Evolutionary conservation across 495 filamentous ascomycete genomes (phyloP).

Genomic region (Penicillium paxilli): DNA sequence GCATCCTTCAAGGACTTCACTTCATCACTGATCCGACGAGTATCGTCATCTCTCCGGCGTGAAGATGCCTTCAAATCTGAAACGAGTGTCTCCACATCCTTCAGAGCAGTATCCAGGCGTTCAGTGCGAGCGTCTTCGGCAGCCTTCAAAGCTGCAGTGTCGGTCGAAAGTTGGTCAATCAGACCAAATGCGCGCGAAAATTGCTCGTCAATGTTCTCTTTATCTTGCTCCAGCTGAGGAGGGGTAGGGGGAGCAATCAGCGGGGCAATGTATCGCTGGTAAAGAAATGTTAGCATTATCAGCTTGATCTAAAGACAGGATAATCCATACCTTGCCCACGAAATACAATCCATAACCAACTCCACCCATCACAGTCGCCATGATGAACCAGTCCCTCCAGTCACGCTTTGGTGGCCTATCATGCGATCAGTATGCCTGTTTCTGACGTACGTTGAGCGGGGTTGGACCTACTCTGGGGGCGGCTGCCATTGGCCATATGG

Average conservation of each 20-base stretch:
- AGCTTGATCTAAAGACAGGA: background rate
- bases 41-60: conserved; percentile 79
- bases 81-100: conserved; percentile 82
- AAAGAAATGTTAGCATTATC: conserved; percentile 10
- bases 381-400: conserved; percentile 98
- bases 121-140: conserved; percentile 83
- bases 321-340: conserved; percentile 67
- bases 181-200: conserved; percentile 89
- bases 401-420: conserved; percentile 69
- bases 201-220: conserved; percentile 83
- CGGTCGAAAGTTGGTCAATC: conserved; percentile 86
- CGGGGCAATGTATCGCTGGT: conserved; percentile 82
- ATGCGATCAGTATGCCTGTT: conserved; percentile 13
- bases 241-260: conserved; percentile 92
- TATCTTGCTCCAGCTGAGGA: conserved; percentile 89
- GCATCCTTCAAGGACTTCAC: conserved; percentile 76
- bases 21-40: conserved; percentile 80
- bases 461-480: conserved; percentile 56
- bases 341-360: conserved; percentile 85
- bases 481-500: conserved; percentile 73
- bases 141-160: conserved; percentile 82
- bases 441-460: background rate
- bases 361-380: conserved; percentile 88
- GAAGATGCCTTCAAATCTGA: conserved; percentile 75
- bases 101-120: conserved; percentile 77